Evolutionary conservation across 192 early-diverging fungal species (phyloP).

Genomic region (Coemansia javaensis): DNA sequence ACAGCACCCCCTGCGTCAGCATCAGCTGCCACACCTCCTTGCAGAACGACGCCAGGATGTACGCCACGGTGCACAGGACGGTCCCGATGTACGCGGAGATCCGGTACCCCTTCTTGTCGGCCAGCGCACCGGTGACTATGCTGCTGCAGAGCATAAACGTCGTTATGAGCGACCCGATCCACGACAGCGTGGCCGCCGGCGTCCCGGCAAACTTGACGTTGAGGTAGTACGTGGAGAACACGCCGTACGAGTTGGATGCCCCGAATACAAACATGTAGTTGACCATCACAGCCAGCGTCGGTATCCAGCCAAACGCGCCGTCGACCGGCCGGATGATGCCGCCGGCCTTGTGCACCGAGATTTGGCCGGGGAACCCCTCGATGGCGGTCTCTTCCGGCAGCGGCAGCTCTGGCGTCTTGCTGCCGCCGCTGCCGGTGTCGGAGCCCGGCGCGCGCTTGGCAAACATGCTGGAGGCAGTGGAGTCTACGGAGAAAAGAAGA

Average conservation of each 20-base stretch:
- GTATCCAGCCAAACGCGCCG: conserved; percentile 34
- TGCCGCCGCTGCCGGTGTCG: too few species aligned
- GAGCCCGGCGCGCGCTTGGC: too few species aligned
- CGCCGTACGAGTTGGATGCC: conserved; percentile 34
- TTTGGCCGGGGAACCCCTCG: too few species aligned
- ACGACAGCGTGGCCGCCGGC: conserved; percentile 25
- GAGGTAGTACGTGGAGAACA: conserved; percentile 45
- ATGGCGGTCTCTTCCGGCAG: not conserved
- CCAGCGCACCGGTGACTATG: conserved; percentile 32
- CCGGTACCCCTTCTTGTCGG: conserved; percentile 34
- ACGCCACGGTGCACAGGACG: conserved; percentile 22
- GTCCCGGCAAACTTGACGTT: conserved; percentile 26
- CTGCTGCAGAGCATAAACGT: conserved; percentile 21
- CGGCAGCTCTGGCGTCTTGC: too few species aligned
- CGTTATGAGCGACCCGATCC: conserved; percentile 37
- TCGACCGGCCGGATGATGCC: conserved; percentile 24
- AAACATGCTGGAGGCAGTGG: too few species aligned
- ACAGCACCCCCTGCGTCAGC: conserved; percentile 61
- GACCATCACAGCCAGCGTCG: conserved; percentile 45
- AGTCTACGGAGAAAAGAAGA: too few species aligned
- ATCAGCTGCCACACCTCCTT: conserved; percentile 65
- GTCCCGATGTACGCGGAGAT: conserved; percentile 29
- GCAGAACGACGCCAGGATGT: conserved; percentile 38
- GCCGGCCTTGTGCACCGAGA: too few species aligned
- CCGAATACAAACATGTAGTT: conserved; percentile 50